Conservation (phyloP, 2,329 filamentous ascomycete genomes). For the Coccinonectria pachysandricola region DNA sequence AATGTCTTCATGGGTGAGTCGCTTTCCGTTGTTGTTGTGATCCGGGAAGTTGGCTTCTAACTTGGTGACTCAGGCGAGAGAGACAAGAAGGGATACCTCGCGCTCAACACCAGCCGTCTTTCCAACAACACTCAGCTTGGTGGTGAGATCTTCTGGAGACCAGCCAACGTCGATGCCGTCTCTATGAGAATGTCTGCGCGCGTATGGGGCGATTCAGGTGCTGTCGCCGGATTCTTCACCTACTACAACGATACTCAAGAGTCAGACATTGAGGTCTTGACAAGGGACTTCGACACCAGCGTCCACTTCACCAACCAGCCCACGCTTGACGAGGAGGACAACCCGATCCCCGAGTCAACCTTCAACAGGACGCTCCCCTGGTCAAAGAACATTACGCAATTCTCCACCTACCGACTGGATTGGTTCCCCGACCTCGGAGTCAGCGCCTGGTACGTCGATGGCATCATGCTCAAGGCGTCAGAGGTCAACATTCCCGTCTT, state of each 20-base stretch:
- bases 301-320: constrained; percentile 7
- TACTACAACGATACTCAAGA: constrained; percentile 11
- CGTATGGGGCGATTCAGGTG: constrained; percentile 5
- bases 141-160: constrained; percentile 5
- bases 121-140: constrained; percentile 4
- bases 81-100: constrained; percentile 2
- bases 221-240: constrained; percentile 9
- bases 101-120: constrained; percentile 6
- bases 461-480: constrained; percentile 2
- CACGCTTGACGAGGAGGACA: constrained; percentile 2
- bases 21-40: background rate
- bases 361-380: constrained; percentile 2
- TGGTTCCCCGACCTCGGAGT: constrained; percentile 5
- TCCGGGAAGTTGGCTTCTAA: constrained; percentile 1
- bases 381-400: background rate
- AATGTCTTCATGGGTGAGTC: constrained; percentile 6
- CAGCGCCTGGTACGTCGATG: constrained; percentile 4
- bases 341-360: constrained; percentile 4
- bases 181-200: constrained; percentile 6
- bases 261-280: constrained; percentile 8
- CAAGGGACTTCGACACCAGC: constrained; percentile 2
- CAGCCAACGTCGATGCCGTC: constrained; percentile 3
- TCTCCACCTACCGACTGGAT: constrained; percentile 7
- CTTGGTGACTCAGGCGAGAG: constrained; percentile 1
- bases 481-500: constrained; percentile 4